Evolutionary conservation across 495 filamentous ascomycete genomes (phyloP).

Genomic region (Cenococcum geophilum): DNA sequence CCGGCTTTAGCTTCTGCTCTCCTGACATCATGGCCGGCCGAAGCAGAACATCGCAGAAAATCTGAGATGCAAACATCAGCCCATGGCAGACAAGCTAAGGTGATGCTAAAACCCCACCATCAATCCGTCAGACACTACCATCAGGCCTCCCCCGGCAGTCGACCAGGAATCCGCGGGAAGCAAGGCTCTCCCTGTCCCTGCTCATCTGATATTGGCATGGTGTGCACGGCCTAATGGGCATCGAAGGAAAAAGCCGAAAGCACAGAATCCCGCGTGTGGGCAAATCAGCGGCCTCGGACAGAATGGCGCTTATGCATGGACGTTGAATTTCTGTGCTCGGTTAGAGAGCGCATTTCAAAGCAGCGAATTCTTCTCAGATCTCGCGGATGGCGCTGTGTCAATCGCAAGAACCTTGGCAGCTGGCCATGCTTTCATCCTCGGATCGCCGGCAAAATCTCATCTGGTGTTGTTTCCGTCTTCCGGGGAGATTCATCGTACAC

Average conservation of each 20-base stretch:
- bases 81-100: neutral
- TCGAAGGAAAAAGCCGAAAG: conserved; percentile 26
- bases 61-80: conserved; percentile 6
- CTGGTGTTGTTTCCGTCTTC: conserved; percentile 1
- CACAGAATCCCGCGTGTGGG: conserved; percentile 15
- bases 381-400: conserved; percentile 11
- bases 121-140: conserved; percentile 2
- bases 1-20: neutral
- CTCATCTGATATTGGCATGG: conserved; percentile 22
- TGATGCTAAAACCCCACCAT: conserved; percentile 7
- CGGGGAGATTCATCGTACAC: conserved; percentile 8
- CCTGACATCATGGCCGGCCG: conserved; percentile 1
- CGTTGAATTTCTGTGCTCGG: conserved; percentile 28
- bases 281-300: conserved; percentile 26
- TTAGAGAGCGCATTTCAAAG: conserved; percentile 33
- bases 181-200: conserved; percentile 25
- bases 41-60: neutral
- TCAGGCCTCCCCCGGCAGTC: conserved; percentile 1
- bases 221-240: conserved; percentile 23
- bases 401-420: neutral
- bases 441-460: conserved; percentile 11
- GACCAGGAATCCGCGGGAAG: conserved; percentile 27
- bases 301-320: conserved; percentile 32
- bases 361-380: conserved; percentile 12
- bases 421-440: neutral